phyloP scores from a whole-genome alignment of 176 grass and related monocot species.

The Cocos nucifera region DNA sequence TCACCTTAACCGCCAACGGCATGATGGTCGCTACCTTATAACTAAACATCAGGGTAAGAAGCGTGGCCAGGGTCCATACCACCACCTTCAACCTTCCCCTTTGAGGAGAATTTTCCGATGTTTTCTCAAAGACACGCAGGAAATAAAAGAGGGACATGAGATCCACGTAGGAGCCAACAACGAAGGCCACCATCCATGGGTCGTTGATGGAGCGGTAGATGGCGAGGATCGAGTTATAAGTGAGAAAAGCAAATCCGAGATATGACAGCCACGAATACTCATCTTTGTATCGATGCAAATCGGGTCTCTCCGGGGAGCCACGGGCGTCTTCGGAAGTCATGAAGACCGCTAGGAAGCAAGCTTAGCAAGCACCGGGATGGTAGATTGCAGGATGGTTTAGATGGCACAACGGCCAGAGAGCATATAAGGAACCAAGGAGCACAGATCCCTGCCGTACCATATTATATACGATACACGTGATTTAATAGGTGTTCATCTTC shows the following conservation, averaged over 20 bases:
- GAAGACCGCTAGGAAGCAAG: no score
- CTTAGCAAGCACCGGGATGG: no score
- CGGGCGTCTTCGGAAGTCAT: no score
- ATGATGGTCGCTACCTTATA: neutral
- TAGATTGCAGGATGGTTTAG: no score
- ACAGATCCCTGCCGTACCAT: no score
- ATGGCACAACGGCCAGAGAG: no score
- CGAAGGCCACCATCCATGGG: neutral
- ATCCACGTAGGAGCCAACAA: neutral
- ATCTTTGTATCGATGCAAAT: no score
- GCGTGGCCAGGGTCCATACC: neutral
- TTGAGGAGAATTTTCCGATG: neutral
- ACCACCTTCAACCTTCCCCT: neutral
- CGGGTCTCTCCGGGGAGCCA: no score
- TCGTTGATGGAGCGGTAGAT: slow-evolving; percentile 13
- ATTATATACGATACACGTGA: no score
- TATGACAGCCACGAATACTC: neutral
- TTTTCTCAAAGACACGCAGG: neutral
- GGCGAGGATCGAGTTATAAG: slow-evolving; percentile 6
- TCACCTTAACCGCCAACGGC: neutral
- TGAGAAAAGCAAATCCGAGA: neutral
- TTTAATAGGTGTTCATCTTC: no score
- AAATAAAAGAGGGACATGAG: neutral
- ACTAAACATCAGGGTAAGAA: slow-evolving; percentile 1
- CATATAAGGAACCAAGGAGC: no score